Conservation (phyloP, 2,329 filamentous ascomycete genomes). For the Colletotrichum nymphaeae region DNA sequence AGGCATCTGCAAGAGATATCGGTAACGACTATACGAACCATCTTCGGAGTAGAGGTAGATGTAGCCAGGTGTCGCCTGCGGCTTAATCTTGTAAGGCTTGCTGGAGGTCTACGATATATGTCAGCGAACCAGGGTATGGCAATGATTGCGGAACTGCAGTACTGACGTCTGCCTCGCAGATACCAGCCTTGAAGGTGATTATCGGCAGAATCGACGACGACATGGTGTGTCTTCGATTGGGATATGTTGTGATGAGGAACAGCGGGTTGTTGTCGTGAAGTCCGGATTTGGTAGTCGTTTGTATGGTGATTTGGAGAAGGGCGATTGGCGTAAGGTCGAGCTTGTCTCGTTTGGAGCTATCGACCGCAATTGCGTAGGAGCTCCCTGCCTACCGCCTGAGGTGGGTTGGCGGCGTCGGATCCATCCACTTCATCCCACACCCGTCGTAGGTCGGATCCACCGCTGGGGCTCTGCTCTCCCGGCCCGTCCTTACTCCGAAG, state of each 20-base stretch:
- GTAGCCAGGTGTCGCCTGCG: slow-evolving; percentile 81
- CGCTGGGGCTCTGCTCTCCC: background rate
- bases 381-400: slow-evolving; percentile 32
- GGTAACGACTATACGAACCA: slow-evolving; percentile 63
- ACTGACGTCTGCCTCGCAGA: slow-evolving; percentile 85
- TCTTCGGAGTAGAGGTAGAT: slow-evolving; percentile 94
- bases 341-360: slow-evolving; percentile 29
- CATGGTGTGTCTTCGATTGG: slow-evolving; percentile 59
- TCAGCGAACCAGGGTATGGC: slow-evolving; percentile 33
- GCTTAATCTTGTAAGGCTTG: slow-evolving; percentile 78
- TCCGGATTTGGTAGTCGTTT: slow-evolving; percentile 1
- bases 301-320: slow-evolving; percentile 7
- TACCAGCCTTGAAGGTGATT: slow-evolving; percentile 96
- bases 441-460: background rate
- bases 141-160: slow-evolving; percentile 35
- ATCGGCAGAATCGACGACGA: slow-evolving; percentile 78
- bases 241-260: background rate
- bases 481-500: slow-evolving; percentile 39
- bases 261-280: background rate
- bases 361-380: slow-evolving; percentile 33
- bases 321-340: slow-evolving; percentile 27
- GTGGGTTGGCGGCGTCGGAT: slow-evolving; percentile 12
- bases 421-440: background rate
- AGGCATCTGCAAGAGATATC: background rate
- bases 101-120: slow-evolving; percentile 52